Conservation (phyloP, 352 stramenopile genomes). For the Elongisporangium senticosum region DNA sequence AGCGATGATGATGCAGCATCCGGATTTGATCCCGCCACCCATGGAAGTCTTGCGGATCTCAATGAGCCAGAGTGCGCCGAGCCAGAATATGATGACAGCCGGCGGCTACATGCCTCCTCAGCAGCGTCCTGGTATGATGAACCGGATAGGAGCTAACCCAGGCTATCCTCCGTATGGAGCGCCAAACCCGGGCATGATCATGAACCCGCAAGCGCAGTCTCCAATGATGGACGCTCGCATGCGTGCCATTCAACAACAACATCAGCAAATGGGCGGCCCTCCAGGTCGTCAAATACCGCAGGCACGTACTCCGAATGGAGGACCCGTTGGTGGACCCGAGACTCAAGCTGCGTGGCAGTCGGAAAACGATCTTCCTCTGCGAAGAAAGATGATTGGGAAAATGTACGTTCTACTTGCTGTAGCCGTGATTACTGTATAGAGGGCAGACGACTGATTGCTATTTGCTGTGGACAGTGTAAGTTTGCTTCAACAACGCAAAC, state of each 20-base stretch:
- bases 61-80: conserved; percentile 61
- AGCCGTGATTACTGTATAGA: neutral
- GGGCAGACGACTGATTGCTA: conserved; percentile 4
- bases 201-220: conserved; percentile 32
- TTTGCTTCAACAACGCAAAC: conserved; percentile 95
- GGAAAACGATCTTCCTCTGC: conserved; percentile 79
- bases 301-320: conserved; percentile 32
- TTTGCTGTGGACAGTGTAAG: conserved; percentile 63
- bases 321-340: conserved; percentile 28
- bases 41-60: conserved; percentile 85
- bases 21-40: conserved; percentile 78
- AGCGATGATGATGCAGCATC: conserved; percentile 87
- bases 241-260: conserved; percentile 29
- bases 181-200: conserved; percentile 63
- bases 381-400: conserved; percentile 88
- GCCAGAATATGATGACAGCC: conserved; percentile 46
- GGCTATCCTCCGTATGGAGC: conserved; percentile 58
- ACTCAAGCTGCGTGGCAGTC: conserved; percentile 78
- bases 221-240: conserved; percentile 35
- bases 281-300: conserved; percentile 33
- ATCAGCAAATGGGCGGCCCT: conserved; percentile 24
- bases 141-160: conserved; percentile 28
- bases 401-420: conserved; percentile 54
- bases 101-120: conserved; percentile 59
- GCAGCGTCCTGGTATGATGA: conserved; percentile 44